These are phyloP conservation scores for Bruguiera sexangula DNA, from an alignment of 345 rosid genomes.

Conservation along the genomic window DNA sequence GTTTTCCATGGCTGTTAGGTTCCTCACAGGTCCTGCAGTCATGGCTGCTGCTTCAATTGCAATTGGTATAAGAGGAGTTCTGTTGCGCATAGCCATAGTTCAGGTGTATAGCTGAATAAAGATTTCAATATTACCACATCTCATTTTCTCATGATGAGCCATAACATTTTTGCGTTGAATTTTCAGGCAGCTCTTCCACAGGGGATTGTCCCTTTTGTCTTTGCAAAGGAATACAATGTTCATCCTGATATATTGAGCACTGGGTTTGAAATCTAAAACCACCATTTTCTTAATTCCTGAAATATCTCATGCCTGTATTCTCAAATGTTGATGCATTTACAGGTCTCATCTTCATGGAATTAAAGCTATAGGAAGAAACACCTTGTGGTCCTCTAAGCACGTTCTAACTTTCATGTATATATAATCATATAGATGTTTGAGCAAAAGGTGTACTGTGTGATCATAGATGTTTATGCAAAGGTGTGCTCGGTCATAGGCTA, in stretches of 20 bases:
- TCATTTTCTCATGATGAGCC: not conserved
- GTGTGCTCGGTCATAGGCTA: not conserved
- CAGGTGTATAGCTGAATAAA: slow-evolving; percentile 42
- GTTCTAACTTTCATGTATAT: not conserved
- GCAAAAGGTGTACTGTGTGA: not conserved
- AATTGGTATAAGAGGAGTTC: slow-evolving; percentile 68
- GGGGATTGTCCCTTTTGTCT: slow-evolving; percentile 76
- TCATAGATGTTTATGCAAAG: too few relatives aligned
- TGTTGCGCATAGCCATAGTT: slow-evolving; percentile 79
- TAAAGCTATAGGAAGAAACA: not conserved
- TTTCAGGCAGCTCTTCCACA: slow-evolving; percentile 83
- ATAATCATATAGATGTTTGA: not conserved
- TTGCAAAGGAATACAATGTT: slow-evolving; percentile 77
- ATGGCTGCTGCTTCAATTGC: slow-evolving; percentile 93
- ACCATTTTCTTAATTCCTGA: not conserved
- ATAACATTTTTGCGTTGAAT: slow-evolving; percentile 1
- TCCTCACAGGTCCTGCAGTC: slow-evolving; percentile 80
- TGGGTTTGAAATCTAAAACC: slow-evolving; percentile 35
- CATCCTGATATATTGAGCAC: slow-evolving; percentile 82
- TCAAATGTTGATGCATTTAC: not conserved
- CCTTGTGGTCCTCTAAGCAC: slow-evolving; percentile 4
- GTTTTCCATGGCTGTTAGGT: slow-evolving; percentile 86
- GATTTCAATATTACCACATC: not conserved
- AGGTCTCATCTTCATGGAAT: not conserved
- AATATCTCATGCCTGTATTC: not conserved